Evolutionary conservation across 164 flowering plant species (phyloP), one percentile per base, ranked within the genome.

Genomic region (Berberis thunbergii): DNA sequence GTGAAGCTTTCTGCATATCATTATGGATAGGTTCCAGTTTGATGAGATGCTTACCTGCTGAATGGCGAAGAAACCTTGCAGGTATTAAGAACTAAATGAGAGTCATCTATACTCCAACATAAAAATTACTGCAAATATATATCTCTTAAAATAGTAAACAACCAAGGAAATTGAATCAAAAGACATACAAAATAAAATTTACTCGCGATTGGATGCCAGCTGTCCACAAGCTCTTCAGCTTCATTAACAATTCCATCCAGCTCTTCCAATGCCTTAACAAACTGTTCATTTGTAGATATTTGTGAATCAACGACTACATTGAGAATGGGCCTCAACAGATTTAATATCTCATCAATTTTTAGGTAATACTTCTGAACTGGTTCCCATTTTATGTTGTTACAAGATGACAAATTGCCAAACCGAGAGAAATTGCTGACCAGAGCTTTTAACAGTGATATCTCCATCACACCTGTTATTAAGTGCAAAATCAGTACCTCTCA

Each of bases 101-200:
- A 26, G 26, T 26, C 26, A 26, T 26, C 26, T 26, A 26, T 26
- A 26, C 26, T 26, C 26, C 26, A 26, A 26, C 26, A 26, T 26
- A 26, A 26, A 26, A 26, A 26, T 26, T 26, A 26, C 26, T 26
- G 26, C 26, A 26, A 26, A 26, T 26, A 26, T 26, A 26, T 26
- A 26, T 26, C 26, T 26, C 26, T 26, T 26, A 26, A 26, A 26
- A 26, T 26, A 26, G 26, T 26, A 26, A 26, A 26, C 26, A 26
- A 26, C 26, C 26, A 26, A 26, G 26, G 45, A 55, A 61, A 4
- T 56, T 2, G 49, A 61, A 65, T 11, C 40, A 12, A 26, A 54
- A 43, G 56, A 82, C 98, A 62, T 85, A 93, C 98, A 75, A 85
- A 84, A 67, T 83, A 80, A 62, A 88, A 71, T 88, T 84, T 93